These are phyloP conservation scores for Marchantia paleacea DNA, from an alignment of 225 moss, liverwort and hornwort genomes.

Conservation along the genomic window DNA sequence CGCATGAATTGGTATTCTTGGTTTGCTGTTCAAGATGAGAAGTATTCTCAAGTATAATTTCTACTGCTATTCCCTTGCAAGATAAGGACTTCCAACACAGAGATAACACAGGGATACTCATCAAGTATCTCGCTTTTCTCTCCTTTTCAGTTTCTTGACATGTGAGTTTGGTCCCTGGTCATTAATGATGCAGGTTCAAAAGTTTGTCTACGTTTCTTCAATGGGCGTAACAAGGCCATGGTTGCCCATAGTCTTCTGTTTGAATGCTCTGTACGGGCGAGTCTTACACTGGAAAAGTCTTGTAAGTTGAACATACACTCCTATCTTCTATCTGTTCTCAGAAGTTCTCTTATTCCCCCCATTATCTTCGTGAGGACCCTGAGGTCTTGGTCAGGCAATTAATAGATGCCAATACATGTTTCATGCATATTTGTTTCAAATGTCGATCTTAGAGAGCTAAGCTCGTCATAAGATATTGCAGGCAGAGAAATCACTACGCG, in stretches of 20 bases:
- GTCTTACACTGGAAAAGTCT: conserved; percentile 77
- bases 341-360: neutral
- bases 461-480: conserved; percentile 8
- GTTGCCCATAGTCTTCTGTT: conserved; percentile 51
- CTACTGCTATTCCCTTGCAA: too few relatives aligned
- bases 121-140: neutral
- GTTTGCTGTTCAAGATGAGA: too few relatives aligned
- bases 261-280: conserved; percentile 65
- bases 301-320: conserved; percentile 38
- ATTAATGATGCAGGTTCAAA: conserved; percentile 51
- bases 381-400: neutral
- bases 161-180: neutral
- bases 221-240: conserved; percentile 66
- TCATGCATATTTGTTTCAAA: neutral
- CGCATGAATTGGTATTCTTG: too few relatives aligned
- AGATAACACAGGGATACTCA: too few relatives aligned
- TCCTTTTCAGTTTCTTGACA: neutral
- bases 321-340: neutral
- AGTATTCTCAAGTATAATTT: too few relatives aligned
- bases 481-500: conserved; percentile 72
- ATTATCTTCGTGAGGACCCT: too few relatives aligned
- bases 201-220: conserved; percentile 74
- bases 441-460: too few relatives aligned
- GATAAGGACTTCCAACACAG: too few relatives aligned
- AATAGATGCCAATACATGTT: neutral